Evolutionary conservation across 345 rosid species (phyloP), one percentile per base, ranked within the genome.

Genomic region (Ceriops zippeliana): DNA sequence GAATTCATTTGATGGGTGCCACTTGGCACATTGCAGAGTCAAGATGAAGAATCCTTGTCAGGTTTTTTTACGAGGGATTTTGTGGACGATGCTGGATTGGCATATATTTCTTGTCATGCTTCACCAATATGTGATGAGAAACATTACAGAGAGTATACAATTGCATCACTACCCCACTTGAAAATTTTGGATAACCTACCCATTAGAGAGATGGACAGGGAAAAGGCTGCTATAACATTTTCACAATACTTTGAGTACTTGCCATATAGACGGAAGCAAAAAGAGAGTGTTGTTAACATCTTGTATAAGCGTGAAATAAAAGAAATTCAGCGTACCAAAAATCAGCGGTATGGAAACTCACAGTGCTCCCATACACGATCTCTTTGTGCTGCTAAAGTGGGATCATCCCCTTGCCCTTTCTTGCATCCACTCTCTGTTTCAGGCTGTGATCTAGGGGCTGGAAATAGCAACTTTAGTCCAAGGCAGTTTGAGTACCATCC

Each of bases 401-500:
- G 89, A 66, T 89, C 92, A 9, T 85, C 95, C 52, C 71, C 95
- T 61, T 86, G 85, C 95, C 97, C 98, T 65, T 82, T 74, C 42
- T 72, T 90, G 82, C 91, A 81, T 72, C 79, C 96, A 20, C 86
- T 93, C 71, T 78, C 91, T 28, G 70, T 81, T 57, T 81, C 85
- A 58, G 74, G 84, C 66, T 70, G 71, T 34, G 72, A 79, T 66
- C 69, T 57, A 32, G 85, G 83, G 49, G 76, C 78, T 75, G 86
- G 80, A 75, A 77, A 54, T 58, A 68, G 62, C 77, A 80, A 70
- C 72, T 83, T 88, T 63, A 85, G 96, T 74, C 98, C 97, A 7
- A 86, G 98, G 84, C 98, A 93, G 74, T 91, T 93, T 75, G 98
- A 93, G 77, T 93, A 93, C 81, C 95, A 93, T 83, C 97, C 97